Evolutionary conservation across 2,329 filamentous ascomycete species (phyloP), one percentile per base, ranked within the genome.

Genomic region (Hirsutella minnesotensis): DNA sequence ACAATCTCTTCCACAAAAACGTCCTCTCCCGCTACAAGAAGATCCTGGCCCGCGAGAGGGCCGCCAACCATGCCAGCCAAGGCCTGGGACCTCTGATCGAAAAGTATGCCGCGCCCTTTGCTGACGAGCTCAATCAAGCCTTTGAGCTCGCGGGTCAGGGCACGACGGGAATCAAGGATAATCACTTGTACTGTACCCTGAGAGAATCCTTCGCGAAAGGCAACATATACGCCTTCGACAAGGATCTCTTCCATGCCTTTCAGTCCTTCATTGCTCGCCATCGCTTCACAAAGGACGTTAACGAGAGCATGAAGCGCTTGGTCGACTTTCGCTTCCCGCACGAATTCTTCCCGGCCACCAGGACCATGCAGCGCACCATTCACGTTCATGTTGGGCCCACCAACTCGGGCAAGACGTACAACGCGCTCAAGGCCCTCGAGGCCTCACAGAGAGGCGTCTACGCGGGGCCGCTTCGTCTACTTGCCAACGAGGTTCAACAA

Each of bases 371-470:
- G 55, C 75, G 92, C 37, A 90, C 79, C 0, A 75, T 98, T 34
- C 87, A 96, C 65, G 69, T 98, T 18, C 92, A 98, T 54, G 88
- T 98, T 40, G 92, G 92, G 0, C 92, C 92, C 1, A 98, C 92
- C 2, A 98, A 98, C 61, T 96, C 92, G 1, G 92, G 92, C 44
- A 98, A 98, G 69, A 98, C 94, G 0, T 98, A 96, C 58, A 83
- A 88, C 57, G 94, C 92, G 1, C 66, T 98, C 49, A 82, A 94
- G 63, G 79, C 83, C 12, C 72, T 98, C 10, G 86, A 95, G 58
- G 70, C 77, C 40, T 81, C 83, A 3, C 72, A 80, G 24, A 73
- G 70, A 9, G 92, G 92, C 33, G 80, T 95, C 40, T 98, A 96
- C 58, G 87, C 90, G 3, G 92, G 94, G 0, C 92, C 92, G 0